Base-by-base conservation (phyloP, 768 basidiomycete genomes). In the Albatrellus ellisii region DNA sequence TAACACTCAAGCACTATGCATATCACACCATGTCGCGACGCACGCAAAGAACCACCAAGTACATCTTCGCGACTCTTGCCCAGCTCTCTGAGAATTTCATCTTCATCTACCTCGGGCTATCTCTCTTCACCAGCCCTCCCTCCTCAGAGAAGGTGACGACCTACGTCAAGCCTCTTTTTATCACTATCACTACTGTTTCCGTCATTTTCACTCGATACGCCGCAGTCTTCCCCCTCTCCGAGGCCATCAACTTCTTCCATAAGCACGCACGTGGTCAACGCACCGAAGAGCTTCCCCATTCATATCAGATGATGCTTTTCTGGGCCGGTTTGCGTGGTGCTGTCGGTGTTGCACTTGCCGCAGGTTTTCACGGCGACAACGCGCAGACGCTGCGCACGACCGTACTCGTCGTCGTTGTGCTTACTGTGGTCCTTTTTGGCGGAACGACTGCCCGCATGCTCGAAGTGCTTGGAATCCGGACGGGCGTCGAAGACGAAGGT, bases 251-350 rank as follows among this genome's bases (percentile, higher is more conserved):
- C 65, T 70, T 95, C 50, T 79, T 97, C 69, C 83, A 79, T 52
- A 68, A 67, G 22, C 85, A 92, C 46, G 79, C 75, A 2, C 76
- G 88, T 1, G 90, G 90, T 1, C 86, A 91, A 54, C 74, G 90
- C 31, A 64, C 71, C 18, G 92, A 95, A 50, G 92, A 97, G 52
- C 66, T 99, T 4, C 92, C 95, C 1, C 92, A 98, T 59, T 91
- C 90, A 9, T 97, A 99, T 55, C 92, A 97, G 54, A 94, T 98
- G 88, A 95, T 98, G 91, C 65, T 98, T 12, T 98, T 98, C 63
- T 99, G 94, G 95, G 94, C 94, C 1, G 94, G 94, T 4, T 64
- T 99, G 41, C 71, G 95, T 22, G 95, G 95, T 26, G 95, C 95
- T 0, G 95, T 99, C 32, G 95, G 95, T 28, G 95, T 99, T 17